phyloP scores from a whole-genome alignment of 2,329 filamentous ascomycete species.

The Coniochaeta prunicola region DNA sequence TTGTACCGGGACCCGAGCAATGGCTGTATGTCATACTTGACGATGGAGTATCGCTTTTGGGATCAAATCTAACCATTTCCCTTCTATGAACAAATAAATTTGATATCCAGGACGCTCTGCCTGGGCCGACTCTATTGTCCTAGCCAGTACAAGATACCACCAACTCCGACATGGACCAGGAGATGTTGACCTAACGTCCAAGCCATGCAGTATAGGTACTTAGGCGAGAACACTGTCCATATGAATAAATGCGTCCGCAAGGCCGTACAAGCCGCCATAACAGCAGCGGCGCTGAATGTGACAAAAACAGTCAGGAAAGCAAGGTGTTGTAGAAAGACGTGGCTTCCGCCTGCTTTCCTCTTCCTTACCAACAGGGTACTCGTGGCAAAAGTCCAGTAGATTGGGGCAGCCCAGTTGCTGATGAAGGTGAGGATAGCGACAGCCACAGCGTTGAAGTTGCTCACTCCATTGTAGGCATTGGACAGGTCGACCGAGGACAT shows the following conservation, averaged over 20 bases:
- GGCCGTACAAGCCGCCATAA: slow-evolving; percentile 83
- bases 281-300: slow-evolving; percentile 55
- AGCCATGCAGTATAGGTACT: slow-evolving; percentile 86
- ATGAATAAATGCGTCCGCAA: slow-evolving; percentile 90
- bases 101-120: neutral
- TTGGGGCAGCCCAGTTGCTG: slow-evolving; percentile 83
- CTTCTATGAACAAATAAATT: neutral
- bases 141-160: slow-evolving; percentile 50
- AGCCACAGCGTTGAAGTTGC: slow-evolving; percentile 68
- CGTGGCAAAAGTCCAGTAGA: slow-evolving; percentile 75
- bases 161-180: slow-evolving; percentile 58
- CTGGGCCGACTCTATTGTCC: slow-evolving; percentile 19
- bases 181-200: slow-evolving; percentile 84
- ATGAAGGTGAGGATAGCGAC: slow-evolving; percentile 82
- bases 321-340: slow-evolving; percentile 41
- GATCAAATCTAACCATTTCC: neutral
- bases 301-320: slow-evolving; percentile 64
- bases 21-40: neutral
- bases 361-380: slow-evolving; percentile 48
- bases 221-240: slow-evolving; percentile 98
- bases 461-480: slow-evolving; percentile 89
- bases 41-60: neutral
- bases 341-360: slow-evolving; percentile 13
- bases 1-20: neutral
- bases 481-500: slow-evolving; percentile 94